Evolutionary conservation across 345 rosid species (phyloP).

Genomic region (Hevea brasiliensis): DNA sequence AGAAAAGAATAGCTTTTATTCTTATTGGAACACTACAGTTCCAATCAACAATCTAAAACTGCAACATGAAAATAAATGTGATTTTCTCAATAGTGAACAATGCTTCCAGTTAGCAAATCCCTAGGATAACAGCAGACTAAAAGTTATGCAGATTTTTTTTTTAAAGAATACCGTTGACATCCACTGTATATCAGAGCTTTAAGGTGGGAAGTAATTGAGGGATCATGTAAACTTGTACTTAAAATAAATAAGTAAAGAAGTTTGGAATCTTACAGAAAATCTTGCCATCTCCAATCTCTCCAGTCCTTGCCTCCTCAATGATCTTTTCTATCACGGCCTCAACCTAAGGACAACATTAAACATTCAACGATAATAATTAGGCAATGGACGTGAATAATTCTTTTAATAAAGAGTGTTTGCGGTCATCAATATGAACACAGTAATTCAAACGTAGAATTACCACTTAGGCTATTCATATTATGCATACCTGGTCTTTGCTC

Average conservation of each 20-base stretch:
- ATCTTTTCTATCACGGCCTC: conserved; percentile 73
- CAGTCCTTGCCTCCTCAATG: conserved; percentile 71
- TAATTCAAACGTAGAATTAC: too few relatives aligned
- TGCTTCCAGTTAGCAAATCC: not conserved
- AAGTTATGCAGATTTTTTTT: not conserved
- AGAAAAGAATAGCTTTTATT: too few relatives aligned
- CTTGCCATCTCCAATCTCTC: conserved; percentile 93
- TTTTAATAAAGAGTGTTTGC: too few relatives aligned
- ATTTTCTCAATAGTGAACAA: not conserved
- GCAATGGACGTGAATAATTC: not conserved
- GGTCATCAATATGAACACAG: not conserved
- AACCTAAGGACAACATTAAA: conserved; percentile 42
- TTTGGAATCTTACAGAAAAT: conserved; percentile 55
- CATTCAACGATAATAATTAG: not conserved
- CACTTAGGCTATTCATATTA: conserved; percentile 4
- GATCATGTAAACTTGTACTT: not conserved
- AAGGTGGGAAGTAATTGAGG: not conserved
- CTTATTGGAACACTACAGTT: not conserved
- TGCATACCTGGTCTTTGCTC: conserved; percentile 79
- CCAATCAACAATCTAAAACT: not conserved
- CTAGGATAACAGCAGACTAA: not conserved
- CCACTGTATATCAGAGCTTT: conserved; percentile 2
- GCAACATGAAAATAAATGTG: not conserved
- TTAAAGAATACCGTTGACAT: not conserved
- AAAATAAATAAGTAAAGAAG: not conserved